Evolutionary conservation across 2,329 filamentous ascomycete species (phyloP).

Genomic region (Hymenoscyphus linearis): DNA sequence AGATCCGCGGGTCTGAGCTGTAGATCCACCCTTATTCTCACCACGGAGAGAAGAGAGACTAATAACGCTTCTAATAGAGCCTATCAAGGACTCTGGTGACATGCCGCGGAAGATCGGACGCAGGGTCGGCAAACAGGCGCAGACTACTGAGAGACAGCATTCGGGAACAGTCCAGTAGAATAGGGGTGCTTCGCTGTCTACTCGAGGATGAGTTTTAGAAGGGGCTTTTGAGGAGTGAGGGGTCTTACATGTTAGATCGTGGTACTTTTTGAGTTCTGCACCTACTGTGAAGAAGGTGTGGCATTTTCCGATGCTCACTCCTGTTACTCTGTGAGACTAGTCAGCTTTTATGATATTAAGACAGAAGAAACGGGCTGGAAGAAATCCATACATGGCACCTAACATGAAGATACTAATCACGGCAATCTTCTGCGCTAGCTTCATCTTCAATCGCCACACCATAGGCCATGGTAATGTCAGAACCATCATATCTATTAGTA

Average conservation of each 20-base stretch:
- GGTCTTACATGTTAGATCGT: background rate
- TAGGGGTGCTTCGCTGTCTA: background rate
- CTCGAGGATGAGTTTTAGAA: background rate
- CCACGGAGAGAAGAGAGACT: background rate
- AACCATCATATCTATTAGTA: background rate
- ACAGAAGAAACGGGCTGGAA: background rate
- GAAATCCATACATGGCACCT: background rate
- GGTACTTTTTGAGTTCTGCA: background rate
- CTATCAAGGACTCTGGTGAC: background rate
- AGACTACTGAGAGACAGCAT: background rate
- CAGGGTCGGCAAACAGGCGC: background rate
- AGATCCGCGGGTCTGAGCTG: background rate
- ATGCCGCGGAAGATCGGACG: background rate
- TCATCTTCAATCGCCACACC: background rate
- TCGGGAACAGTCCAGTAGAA: background rate
- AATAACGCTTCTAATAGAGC: background rate
- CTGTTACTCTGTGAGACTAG: background rate
- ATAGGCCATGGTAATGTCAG: background rate
- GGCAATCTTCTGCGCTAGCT: background rate
- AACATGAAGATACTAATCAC: slow-evolving; percentile 1
- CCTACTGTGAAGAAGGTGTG: background rate
- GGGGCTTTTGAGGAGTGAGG: background rate
- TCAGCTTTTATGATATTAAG: background rate
- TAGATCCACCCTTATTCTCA: background rate
- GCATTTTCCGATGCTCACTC: background rate